Evolutionary conservation across 2,329 filamentous ascomycete species (phyloP), one percentile per base, ranked within the genome.

Genomic region (Orbilia brochopaga): DNA sequence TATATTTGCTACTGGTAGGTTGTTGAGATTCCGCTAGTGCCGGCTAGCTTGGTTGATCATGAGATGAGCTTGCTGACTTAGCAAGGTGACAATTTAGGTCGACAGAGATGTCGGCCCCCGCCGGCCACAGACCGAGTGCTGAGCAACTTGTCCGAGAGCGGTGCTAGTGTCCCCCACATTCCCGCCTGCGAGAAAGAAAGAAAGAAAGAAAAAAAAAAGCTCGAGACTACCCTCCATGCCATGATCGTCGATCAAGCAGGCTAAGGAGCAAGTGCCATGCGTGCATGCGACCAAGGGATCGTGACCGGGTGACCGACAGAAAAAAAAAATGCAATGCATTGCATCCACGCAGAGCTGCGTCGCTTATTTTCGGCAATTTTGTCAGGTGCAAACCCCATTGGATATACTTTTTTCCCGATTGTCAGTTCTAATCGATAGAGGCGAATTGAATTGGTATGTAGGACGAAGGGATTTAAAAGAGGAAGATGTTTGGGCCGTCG

Each of bases 311-410:
- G 37, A 13, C 5, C 15, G 37, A 42, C 3, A 42, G n/a, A 42
- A 42, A 42, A 42, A 42, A 42, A 42, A 42, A 42, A 42, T 13
- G 5, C 8, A 8, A 32, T 42, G 11, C 5, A 5, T 4, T 13
- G 3, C 37, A 42, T 4, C 37, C 37, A 42, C 5, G 5, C 37
- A 42, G 27, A 3, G 8, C 27, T 32, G 8, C 50, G 40, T 72
- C 67, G 67, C 67, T 72, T 72, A 72, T 65, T 65, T 72, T 72
- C 67, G 67, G 67, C 67, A 72, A 65, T 65, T 72, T 61, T 61
- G 67, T 72, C 64, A 65, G 60, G 55, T 72, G 57, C 30, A 54
- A 32, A 15, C 35, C 40, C 19, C 17, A 48, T 48, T 17, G 2
- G 17, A 10, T 4, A 48, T 48, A 27, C 50, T 61, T 60, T 61